These are phyloP conservation scores for Silene vulgaris DNA, from an alignment of 179 eudicot species.

Conservation along the genomic window DNA sequence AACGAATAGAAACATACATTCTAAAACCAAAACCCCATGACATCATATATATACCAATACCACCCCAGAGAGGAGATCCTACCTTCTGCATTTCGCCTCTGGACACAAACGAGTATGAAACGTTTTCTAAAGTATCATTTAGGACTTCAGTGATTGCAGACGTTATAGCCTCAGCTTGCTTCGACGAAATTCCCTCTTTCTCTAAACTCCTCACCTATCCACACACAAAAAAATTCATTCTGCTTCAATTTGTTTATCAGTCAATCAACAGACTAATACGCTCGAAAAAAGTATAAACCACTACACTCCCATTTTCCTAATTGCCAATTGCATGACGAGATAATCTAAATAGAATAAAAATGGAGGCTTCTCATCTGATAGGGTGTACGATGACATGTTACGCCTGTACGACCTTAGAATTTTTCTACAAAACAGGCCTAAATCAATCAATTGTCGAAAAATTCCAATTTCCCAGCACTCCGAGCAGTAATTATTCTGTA, in stretches of 20 bases:
- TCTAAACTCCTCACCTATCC: constrained; percentile 62
- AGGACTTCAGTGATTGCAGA: constrained; percentile 62
- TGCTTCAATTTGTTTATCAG: neutral
- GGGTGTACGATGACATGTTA: too few species aligned
- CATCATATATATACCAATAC: neutral
- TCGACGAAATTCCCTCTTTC: constrained; percentile 69
- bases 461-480: too few species aligned
- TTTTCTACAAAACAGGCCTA: too few species aligned
- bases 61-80: neutral
- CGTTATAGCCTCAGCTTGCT: constrained; percentile 85
- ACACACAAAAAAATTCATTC: neutral
- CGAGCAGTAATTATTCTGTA: too few species aligned
- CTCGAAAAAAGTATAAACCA: neutral
- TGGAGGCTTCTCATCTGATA: too few species aligned
- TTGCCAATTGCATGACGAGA: too few species aligned
- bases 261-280: neutral
- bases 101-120: constrained; percentile 58
- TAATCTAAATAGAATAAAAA: too few species aligned
- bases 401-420: too few species aligned
- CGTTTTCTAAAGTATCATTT: constrained; percentile 63
- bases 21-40: neutral
- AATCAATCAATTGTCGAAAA: too few species aligned
- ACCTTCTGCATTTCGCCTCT: constrained; percentile 62
- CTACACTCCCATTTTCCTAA: too few species aligned
- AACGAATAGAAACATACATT: neutral